These are phyloP conservation scores for Entamoeba histolytica DNA, from an alignment of 208 protist species.

Conservation along the genomic window DNA sequence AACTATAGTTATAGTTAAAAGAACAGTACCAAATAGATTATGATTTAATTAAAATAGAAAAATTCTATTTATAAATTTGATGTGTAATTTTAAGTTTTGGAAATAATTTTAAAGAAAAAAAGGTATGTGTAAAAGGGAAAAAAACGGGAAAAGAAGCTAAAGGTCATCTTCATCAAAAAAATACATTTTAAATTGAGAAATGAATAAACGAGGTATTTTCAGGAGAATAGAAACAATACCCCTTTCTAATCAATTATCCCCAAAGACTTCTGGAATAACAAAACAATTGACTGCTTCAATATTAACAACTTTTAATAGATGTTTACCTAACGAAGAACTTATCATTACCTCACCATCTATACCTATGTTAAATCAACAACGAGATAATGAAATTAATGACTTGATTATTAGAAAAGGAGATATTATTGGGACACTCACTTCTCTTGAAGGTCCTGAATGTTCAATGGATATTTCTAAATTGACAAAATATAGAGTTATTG, in stretches of 20 bases:
- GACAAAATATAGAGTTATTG: neutral
- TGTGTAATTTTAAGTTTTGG: no score
- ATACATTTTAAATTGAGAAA: no score
- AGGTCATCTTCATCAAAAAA: no score
- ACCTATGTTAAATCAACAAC: neutral
- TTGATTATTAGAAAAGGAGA: neutral
- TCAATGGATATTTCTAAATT: neutral
- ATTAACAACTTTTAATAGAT: neutral
- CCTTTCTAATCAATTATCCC: neutral
- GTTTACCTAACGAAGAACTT: neutral
- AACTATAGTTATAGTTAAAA: no score
- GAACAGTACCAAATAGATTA: no score
- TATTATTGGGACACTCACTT: neutral
- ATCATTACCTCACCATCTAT: neutral
- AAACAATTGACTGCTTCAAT: neutral
- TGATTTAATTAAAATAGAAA: no score
- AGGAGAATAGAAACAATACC: no score
- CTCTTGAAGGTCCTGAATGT: neutral
- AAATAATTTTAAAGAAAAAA: no score
- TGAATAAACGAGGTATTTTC: no score
- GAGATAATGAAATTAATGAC: neutral
- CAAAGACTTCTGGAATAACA: neutral
- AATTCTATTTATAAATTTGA: no score
- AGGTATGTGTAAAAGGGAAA: no score
- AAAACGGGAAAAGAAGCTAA: no score